phyloP scores from a whole-genome alignment of 257 asterid genomes.

The Coffea canephora region DNA sequence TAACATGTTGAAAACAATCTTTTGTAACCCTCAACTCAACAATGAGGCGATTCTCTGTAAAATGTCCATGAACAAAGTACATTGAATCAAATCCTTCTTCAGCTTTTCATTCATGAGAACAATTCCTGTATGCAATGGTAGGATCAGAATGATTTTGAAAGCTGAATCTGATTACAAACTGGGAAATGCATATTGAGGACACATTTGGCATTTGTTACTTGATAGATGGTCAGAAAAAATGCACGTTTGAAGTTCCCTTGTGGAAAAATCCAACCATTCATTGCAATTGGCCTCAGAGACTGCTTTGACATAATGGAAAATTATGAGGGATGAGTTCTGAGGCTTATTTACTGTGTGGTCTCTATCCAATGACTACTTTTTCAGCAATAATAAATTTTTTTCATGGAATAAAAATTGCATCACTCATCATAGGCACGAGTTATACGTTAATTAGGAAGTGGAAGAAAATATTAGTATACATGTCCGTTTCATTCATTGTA shows the following conservation, averaged over 20 bases:
- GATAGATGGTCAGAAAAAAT: neutral
- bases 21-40: too few relatives aligned
- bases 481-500: neutral
- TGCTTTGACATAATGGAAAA: neutral
- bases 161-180: neutral
- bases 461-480: neutral
- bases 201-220: neutral
- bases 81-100: neutral
- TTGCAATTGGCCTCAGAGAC: neutral
- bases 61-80: neutral
- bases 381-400: neutral
- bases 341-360: neutral
- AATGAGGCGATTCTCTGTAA: neutral
- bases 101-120: neutral
- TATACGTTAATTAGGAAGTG: neutral
- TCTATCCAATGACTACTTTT: neutral
- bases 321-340: neutral
- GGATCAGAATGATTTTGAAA: neutral
- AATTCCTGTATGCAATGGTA: too few relatives aligned
- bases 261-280: neutral
- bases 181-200: constrained; percentile 1
- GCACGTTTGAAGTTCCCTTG: neutral
- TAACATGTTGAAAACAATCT: neutral
- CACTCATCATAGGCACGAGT: neutral
- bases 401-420: neutral